Percentiles rank a stretch among this genome's conserved stretches.
Conservation (phyloP, 2,329 filamentous ascomycete species). For the Aspergillus vadensis region DNA sequence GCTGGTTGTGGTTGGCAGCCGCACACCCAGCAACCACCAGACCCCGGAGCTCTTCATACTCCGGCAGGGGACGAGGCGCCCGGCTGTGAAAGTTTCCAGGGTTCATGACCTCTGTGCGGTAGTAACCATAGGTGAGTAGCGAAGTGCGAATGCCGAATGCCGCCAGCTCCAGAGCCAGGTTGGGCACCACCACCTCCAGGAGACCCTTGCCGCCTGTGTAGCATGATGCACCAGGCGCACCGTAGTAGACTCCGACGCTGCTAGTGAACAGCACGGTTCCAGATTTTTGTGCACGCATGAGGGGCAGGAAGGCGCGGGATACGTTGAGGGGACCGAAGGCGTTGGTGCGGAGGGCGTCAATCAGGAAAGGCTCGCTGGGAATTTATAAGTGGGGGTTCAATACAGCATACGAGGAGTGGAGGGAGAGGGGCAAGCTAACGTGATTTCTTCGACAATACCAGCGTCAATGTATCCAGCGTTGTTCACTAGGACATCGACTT, state of each 20-base stretch:
- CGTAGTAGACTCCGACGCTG: conserved; percentile 37
- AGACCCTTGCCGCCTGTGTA: conserved; percentile 53
- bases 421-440: background rate
- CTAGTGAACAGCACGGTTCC: conserved; percentile 50
- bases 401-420: too few species aligned
- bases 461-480: background rate
- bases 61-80: conserved; percentile 2
- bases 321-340: conserved; percentile 41
- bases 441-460: conserved; percentile 3
- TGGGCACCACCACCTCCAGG: conserved; percentile 47
- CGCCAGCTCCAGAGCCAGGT: background rate
- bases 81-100: conserved; percentile 4
- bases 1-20: conserved; percentile 10
- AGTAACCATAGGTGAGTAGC: conserved; percentile 56
- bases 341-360: conserved; percentile 4
- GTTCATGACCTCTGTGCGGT: conserved; percentile 55
- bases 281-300: conserved; percentile 37
- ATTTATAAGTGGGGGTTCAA: too few species aligned
- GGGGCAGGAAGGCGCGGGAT: conserved; percentile 39
- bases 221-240: conserved; percentile 33
- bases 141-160: conserved; percentile 40
- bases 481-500: background rate
- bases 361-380: background rate
- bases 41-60: conserved; percentile 15
- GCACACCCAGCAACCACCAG: background rate